Evolutionary conservation across 257 asterid genomes (phyloP), one percentile per base, ranked within the genome.

Genomic region (Fraxinus excelsior): DNA sequence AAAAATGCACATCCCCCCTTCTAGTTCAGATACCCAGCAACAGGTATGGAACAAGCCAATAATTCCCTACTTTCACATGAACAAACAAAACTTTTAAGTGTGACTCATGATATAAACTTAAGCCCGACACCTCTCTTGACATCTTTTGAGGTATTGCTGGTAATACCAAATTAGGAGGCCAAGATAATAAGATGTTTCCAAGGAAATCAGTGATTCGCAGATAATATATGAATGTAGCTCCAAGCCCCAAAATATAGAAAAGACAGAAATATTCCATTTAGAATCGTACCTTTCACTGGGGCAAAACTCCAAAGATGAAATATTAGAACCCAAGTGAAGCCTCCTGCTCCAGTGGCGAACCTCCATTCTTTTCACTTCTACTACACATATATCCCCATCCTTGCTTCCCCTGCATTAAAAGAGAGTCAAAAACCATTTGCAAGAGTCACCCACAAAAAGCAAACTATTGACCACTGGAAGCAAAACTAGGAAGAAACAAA

Each of bases 301-400:
- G 82, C 98, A 92, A 83, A 96, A 91, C 79, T 89, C 98, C 88
- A 93, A 76, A 14, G 99, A 85, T 42, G 82, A 73, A 73, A 96
- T 88, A 76, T 83, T 84, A 18, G 97, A 88, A 82, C 97, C 98
- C 85, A 84, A 79, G 85, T 96, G 99, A 81, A 91, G 83, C 88
- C 97, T 92, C 87, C 86, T 92, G 75, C 94, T 89, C 96, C 80
- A 76, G 83, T 94, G 97, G 75, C 89, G 89, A 78, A 93, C 80
- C 85, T 91, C 97, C 99, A 96, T 96, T 68, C 80, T 89, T 82
- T 90, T 90, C 78, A 96, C 90, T 80, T 93, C 98, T 58, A 93
- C 91, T 5, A 93, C 91, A 77, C 96, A 92, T 51, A 93, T 80
- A 84, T 96, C 99, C 25, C 99, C 99, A 80, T 96, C 99, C 84